A percentile compares a stretch with the other conserved stretches of the same genome.
phyloP scores from a whole-genome alignment of 1,284 basidiomycete genomes.

The Hymenochaete sp. region DNA sequence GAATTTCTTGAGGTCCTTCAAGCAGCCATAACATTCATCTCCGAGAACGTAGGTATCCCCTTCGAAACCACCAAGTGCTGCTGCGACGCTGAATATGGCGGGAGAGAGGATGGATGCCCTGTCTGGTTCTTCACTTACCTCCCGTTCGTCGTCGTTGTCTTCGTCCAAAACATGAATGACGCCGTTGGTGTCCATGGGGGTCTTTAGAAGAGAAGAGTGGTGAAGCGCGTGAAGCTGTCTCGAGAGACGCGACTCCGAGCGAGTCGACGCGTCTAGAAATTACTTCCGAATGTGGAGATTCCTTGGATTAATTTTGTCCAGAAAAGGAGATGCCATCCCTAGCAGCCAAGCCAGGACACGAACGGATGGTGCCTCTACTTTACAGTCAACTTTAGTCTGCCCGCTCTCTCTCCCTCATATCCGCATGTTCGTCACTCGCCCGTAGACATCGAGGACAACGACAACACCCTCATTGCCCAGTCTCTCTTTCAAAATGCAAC shows the following conservation, averaged over 20 bases:
- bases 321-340: neutral
- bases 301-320: neutral
- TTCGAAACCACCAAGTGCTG: conserved; percentile 66
- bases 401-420: no score
- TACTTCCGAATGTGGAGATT: neutral
- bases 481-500: conserved; percentile 39
- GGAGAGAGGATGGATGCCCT: conserved; percentile 51
- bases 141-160: conserved; percentile 13
- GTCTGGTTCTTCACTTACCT: neutral
- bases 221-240: conserved; percentile 6
- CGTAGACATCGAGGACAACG: neutral
- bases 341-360: no score
- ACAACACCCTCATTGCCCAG: no score
- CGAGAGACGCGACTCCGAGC: conserved; percentile 1
- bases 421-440: neutral
- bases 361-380: no score
- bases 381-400: no score
- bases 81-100: conserved; percentile 60
- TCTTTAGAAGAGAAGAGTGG: neutral
- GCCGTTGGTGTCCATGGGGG: neutral
- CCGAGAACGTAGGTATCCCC: conserved; percentile 71
- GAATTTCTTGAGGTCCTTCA: conserved; percentile 88
- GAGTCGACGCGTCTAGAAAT: neutral
- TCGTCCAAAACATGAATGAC: no score
- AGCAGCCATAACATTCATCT: conserved; percentile 75